Percentiles rank a stretch among this genome's conserved stretches.
Evolutionary conservation across 768 basidiomycete genomes (phyloP).

Genomic region (Termitomyces sp.): DNA sequence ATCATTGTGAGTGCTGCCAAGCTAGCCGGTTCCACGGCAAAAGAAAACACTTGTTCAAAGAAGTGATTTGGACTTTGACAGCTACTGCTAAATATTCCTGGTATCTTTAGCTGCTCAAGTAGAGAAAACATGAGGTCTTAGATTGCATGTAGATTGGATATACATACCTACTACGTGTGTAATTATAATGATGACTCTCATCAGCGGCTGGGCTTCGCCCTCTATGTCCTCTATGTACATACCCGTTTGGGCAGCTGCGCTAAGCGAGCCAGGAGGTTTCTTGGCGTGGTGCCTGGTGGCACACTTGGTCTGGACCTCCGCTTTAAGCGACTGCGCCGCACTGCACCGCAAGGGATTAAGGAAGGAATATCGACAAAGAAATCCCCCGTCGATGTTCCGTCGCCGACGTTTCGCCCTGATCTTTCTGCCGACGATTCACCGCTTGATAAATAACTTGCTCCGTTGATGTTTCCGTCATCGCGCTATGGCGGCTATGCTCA

Average conservation of each 20-base stretch:
- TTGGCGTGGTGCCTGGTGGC: neutral
- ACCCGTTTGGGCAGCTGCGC: neutral
- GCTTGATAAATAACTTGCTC: constrained; percentile 24
- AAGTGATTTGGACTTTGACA: no score
- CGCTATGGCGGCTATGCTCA: neutral
- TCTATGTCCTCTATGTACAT: no score
- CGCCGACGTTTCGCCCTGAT: constrained; percentile 27
- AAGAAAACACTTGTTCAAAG: no score
- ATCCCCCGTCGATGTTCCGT: constrained; percentile 34
- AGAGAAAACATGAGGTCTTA: neutral
- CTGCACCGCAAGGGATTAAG: neutral
- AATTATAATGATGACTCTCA: neutral
- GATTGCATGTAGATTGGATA: no score
- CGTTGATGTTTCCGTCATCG: neutral
- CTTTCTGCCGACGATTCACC: constrained; percentile 30
- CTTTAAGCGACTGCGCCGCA: neutral
- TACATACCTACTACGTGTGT: no score
- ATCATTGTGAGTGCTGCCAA: no score
- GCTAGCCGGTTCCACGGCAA: no score
- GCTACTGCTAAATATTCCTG: no score
- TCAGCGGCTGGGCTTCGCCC: no score
- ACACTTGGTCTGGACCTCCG: neutral
- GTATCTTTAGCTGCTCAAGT: neutral
- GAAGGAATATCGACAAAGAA: neutral
- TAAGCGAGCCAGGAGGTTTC: neutral